These are phyloP conservation scores for Tulasnella sp. DNA, from an alignment of 768 basidiomycete species.

Conservation along the genomic window DNA sequence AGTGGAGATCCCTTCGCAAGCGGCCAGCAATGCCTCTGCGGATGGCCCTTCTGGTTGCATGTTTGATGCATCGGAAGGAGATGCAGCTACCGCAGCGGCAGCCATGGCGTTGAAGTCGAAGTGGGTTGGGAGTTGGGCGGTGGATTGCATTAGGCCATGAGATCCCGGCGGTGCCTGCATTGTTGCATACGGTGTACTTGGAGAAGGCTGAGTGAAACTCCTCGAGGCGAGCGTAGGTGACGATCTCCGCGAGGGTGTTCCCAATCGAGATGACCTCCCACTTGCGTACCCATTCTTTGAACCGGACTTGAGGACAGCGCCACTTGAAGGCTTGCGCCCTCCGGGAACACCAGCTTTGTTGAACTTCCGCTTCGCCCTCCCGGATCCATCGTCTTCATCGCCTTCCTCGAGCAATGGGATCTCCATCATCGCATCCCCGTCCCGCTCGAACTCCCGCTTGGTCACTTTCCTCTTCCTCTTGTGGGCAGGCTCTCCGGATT, in stretches of 20 bases:
- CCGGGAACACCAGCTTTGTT: background rate
- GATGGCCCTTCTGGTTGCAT: background rate
- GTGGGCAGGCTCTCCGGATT: background rate
- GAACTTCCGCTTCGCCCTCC: conserved; percentile 8
- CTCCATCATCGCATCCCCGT: conserved; percentile 23
- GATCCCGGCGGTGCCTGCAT: background rate
- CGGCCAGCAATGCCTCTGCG: conserved; percentile 8
- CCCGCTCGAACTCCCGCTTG: conserved; percentile 17
- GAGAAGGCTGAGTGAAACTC: conserved; percentile 15
- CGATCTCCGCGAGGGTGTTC: conserved; percentile 21
- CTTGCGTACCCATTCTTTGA: conserved; percentile 1
- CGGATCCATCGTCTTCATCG: background rate
- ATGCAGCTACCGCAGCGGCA: background rate
- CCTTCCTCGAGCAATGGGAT: conserved; percentile 9
- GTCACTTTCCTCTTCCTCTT: conserved; percentile 25
- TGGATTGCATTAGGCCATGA: background rate
- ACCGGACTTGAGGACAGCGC: background rate
- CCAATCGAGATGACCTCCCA: conserved; percentile 13
- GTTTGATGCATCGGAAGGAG: conserved; percentile 8
- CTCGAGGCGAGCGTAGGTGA: conserved; percentile 1
- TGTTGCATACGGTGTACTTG: background rate
- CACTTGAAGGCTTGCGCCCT: conserved; percentile 1
- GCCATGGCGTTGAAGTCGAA: conserved; percentile 27
- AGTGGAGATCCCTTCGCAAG: background rate
- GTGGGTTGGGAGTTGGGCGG: background rate